Percentiles rank a stretch among this genome's conserved stretches.
phyloP scores from a whole-genome alignment of 2,329 filamentous ascomycete species.

The Alternaria brassicicola region DNA sequence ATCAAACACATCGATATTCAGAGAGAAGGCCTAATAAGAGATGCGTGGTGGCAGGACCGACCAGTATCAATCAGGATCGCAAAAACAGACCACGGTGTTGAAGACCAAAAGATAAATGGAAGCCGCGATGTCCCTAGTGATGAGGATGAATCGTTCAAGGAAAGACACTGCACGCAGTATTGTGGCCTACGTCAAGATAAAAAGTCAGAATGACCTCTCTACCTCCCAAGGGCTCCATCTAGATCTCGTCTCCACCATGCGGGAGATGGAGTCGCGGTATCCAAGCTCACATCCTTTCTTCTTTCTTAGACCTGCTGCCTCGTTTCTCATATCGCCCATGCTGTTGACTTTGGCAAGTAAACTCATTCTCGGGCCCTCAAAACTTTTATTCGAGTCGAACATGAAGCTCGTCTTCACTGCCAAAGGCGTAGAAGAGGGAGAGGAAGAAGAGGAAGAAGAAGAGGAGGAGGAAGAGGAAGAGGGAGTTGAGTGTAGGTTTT shows the following conservation, averaged over 20 bases:
- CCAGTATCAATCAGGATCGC: too few species aligned
- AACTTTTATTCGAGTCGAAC: conserved; percentile 18
- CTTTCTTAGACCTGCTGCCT: neutral
- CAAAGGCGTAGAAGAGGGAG: conserved; percentile 14
- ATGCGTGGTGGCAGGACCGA: neutral
- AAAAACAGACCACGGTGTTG: neutral
- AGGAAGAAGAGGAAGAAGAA: too few species aligned
- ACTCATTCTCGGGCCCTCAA: conserved; percentile 27
- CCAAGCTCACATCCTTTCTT: neutral
- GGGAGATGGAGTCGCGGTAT: neutral
- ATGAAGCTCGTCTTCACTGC: conserved; percentile 27
- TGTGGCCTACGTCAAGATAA: neutral
- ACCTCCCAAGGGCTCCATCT: neutral
- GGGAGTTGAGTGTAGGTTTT: conserved; percentile 16
- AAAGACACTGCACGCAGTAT: neutral
- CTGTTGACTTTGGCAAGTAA: conserved; percentile 15
- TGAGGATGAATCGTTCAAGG: neutral
- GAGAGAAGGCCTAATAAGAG: neutral
- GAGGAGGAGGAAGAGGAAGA: too few species aligned
- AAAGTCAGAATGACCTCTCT: neutral
- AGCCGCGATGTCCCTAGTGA: neutral
- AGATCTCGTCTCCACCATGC: neutral
- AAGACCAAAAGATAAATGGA: neutral
- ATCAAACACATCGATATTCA: neutral
- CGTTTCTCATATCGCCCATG: conserved; percentile 15